A percentile compares a stretch with the other conserved stretches of the same genome.
phyloP scores from a whole-genome alignment of 2,329 filamentous ascomycete species.

The Fusarium algeriense region DNA sequence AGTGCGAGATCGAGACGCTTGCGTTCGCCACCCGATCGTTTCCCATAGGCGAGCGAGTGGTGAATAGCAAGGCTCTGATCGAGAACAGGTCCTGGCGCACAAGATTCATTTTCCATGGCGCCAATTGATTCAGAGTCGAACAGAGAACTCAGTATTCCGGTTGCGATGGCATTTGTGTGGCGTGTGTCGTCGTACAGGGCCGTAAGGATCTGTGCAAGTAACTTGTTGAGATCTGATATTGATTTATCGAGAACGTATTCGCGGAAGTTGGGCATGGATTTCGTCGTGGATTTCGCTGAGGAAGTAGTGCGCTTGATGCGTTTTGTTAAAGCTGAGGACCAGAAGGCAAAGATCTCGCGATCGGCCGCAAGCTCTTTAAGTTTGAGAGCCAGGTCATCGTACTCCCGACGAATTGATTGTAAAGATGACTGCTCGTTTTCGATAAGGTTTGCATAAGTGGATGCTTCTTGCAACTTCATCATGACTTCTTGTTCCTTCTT shows the following conservation, averaged over 20 bases:
- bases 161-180: conserved; percentile 22
- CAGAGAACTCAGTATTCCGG: conserved; percentile 35
- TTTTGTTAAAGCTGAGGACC: no score
- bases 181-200: conserved; percentile 34
- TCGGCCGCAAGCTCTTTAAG: not conserved
- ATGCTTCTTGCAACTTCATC: conserved; percentile 11
- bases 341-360: no score
- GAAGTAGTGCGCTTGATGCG: no score
- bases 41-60: conserved; percentile 28
- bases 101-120: not conserved
- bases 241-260: no score
- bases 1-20: conserved; percentile 39
- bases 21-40: conserved; percentile 40
- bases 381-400: not conserved
- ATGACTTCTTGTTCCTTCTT: conserved; percentile 1
- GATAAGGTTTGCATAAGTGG: not conserved
- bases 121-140: conserved; percentile 24
- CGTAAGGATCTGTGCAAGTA: conserved; percentile 13
- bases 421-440: conserved; percentile 12
- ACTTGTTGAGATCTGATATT: no score
- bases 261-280: no score
- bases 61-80: conserved; percentile 20
- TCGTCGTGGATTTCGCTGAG: no score
- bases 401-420: not conserved
- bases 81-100: conserved; percentile 9